Evolutionary conservation across 75 land plant species (phyloP).

Genomic region (Selaginella tamariscina): DNA sequence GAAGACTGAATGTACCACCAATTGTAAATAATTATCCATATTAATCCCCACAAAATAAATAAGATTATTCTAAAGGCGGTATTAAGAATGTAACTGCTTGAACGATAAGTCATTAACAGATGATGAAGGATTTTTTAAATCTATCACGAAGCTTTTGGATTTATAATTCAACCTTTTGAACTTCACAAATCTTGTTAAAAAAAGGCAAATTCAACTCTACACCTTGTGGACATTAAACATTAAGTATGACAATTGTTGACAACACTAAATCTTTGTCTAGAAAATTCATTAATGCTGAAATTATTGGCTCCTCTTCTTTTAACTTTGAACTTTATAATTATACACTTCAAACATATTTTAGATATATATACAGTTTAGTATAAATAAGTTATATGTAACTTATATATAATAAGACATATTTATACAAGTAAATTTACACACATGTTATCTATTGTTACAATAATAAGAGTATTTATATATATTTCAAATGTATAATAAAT

Average conservation of each 20-base stretch:
- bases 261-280: background rate
- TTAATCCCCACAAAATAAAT: background rate
- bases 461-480: too few relatives aligned
- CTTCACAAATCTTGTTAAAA: background rate
- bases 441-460: too few relatives aligned
- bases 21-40: background rate
- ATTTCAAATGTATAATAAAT: too few relatives aligned
- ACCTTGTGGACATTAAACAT: background rate
- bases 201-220: background rate
- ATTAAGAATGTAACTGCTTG: background rate
- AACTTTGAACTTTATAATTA: too few relatives aligned
- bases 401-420: too few relatives aligned
- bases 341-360: too few relatives aligned
- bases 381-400: too few relatives aligned
- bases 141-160: background rate
- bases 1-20: background rate
- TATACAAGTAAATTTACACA: too few relatives aligned
- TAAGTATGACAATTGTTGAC: background rate
- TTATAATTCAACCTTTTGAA: background rate
- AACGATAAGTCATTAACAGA: background rate
- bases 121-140: background rate
- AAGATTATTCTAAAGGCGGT: background rate
- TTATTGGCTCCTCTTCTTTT: background rate
- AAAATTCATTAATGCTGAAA: background rate
- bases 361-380: too few relatives aligned